A percentile compares a stretch with the other conserved stretches of the same genome.
Conservation (phyloP, 495 filamentous ascomycete genomes). For the Neurospora cerealis region DNA sequence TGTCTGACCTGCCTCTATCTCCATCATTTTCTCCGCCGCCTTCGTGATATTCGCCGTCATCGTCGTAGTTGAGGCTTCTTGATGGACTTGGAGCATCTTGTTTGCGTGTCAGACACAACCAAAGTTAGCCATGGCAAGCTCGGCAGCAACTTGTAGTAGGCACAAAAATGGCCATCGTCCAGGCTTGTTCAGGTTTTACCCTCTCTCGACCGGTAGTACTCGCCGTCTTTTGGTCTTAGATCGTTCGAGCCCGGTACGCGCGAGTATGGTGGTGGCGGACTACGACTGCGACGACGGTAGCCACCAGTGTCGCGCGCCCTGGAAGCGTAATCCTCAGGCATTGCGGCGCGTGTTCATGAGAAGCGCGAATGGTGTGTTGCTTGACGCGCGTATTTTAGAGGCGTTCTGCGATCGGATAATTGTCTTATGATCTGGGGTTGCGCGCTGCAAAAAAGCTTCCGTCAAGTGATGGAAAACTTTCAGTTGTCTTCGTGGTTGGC, state of each 20-base stretch:
- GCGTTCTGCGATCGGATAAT: neutral
- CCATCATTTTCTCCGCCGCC: neutral
- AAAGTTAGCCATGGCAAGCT: slow-evolving; percentile 22
- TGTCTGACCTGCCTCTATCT: neutral
- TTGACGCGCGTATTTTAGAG: neutral
- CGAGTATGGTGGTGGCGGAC: slow-evolving; percentile 8
- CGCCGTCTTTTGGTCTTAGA: slow-evolving; percentile 12
- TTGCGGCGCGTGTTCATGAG: neutral
- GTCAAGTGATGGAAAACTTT: neutral
- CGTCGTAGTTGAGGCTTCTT: slow-evolving; percentile 24
- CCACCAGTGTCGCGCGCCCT: slow-evolving; percentile 10
- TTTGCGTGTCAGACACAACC: slow-evolving; percentile 2
- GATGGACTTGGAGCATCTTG: slow-evolving; percentile 15
- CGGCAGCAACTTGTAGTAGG: slow-evolving; percentile 3
- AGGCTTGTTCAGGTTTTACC: slow-evolving; percentile 29
- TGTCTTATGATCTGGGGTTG: neutral
- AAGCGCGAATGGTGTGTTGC: neutral
- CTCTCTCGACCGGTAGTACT: slow-evolving; percentile 34
- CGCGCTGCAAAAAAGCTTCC: neutral
- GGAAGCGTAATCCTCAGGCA: slow-evolving; percentile 16
- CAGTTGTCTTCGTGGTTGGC: neutral
- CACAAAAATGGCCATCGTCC: slow-evolving; percentile 4
- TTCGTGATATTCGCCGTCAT: slow-evolving; percentile 7
- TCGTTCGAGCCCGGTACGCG: slow-evolving; percentile 10
- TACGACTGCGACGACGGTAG: slow-evolving; percentile 10